Evolutionary conservation across 345 rosid species (phyloP).

Genomic region (Melastoma malabathricum): DNA sequence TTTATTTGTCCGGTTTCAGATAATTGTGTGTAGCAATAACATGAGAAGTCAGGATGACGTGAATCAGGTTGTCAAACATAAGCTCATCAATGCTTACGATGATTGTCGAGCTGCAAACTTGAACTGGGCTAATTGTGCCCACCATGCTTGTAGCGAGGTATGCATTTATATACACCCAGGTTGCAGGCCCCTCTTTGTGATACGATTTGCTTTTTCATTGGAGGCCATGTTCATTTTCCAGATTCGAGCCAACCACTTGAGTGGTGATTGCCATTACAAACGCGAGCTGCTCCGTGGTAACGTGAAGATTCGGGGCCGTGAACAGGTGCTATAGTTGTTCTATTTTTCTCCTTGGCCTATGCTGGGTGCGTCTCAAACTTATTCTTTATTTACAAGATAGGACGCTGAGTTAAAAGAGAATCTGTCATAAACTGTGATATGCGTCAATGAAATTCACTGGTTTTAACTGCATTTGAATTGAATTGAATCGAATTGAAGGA

Average conservation of each 20-base stretch:
- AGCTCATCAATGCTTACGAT: constrained; percentile 83
- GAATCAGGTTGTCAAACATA: constrained; percentile 73
- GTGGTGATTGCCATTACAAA: constrained; percentile 92
- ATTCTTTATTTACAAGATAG: neutral
- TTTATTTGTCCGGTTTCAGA: constrained; percentile 21
- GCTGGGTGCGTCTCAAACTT: neutral
- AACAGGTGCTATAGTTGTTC: constrained; percentile 33
- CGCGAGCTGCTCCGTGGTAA: constrained; percentile 66
- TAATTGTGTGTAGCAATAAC: constrained; percentile 68
- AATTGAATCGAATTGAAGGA: constrained; percentile 33
- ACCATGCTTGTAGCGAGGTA: constrained; percentile 98
- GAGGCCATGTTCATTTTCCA: constrained; percentile 22
- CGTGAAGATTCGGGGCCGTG: constrained; percentile 74
- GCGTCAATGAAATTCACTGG: neutral
- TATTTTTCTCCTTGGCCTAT: neutral
- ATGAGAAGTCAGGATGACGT: constrained; percentile 68
- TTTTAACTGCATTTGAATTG: neutral
- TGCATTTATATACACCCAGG: constrained; percentile 1
- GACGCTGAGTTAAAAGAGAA: no score
- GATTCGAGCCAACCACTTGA: constrained; percentile 87
- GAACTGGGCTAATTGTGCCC: constrained; percentile 82
- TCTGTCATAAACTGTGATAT: neutral
- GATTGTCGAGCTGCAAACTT: constrained; percentile 78
- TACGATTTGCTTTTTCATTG: neutral
- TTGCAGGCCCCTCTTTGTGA: constrained; percentile 1